Evolutionary conservation across 2,329 filamentous ascomycete species (phyloP).

Genomic region (Apiospora hydei): DNA sequence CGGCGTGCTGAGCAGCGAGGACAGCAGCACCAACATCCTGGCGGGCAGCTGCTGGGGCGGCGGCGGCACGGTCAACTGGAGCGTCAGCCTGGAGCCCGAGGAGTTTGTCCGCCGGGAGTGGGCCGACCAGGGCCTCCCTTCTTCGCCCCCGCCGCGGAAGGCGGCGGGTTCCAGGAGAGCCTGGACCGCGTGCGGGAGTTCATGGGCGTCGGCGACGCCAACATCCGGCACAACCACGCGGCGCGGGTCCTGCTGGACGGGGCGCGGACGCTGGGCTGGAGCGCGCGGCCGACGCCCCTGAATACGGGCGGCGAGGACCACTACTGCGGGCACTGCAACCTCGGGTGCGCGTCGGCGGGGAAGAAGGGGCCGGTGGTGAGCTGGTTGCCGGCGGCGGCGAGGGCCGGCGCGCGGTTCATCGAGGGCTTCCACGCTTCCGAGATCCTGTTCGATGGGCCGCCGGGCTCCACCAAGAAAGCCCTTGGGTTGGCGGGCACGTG

Average conservation of each 20-base stretch:
- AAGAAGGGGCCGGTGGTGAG: conserved; percentile 82
- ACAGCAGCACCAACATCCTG: conserved; percentile 65
- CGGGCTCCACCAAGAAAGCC: conserved; percentile 58
- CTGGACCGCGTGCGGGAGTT: conserved; percentile 79
- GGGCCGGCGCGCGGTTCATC: conserved; percentile 79
- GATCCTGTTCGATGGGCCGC: conserved; percentile 69
- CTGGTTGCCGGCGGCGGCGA: conserved; percentile 81
- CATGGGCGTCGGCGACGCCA: conserved; percentile 75
- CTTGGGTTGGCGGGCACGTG: conserved; percentile 77
- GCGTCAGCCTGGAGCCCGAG: conserved; percentile 70
- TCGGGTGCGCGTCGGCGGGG: conserved; percentile 69
- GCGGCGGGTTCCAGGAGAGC: conserved; percentile 76
- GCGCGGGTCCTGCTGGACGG: conserved; percentile 80
- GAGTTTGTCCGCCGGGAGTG: conserved; percentile 82
- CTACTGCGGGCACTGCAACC: conserved; percentile 71
- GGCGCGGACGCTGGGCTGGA: conserved; percentile 75
- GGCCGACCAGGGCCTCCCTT: conserved; percentile 73
- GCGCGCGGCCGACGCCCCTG: conserved; percentile 73
- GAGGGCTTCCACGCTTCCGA: conserved; percentile 80
- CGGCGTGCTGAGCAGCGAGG: conserved; percentile 63
- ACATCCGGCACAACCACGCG: conserved; percentile 74
- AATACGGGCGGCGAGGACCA: conserved; percentile 80
- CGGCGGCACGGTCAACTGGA: conserved; percentile 91
- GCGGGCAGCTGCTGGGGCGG: conserved; percentile 82
- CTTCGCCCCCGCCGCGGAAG: conserved; percentile 60